Conservation (phyloP, 148 eudicot genomes). For the Beta vulgaris region DNA sequence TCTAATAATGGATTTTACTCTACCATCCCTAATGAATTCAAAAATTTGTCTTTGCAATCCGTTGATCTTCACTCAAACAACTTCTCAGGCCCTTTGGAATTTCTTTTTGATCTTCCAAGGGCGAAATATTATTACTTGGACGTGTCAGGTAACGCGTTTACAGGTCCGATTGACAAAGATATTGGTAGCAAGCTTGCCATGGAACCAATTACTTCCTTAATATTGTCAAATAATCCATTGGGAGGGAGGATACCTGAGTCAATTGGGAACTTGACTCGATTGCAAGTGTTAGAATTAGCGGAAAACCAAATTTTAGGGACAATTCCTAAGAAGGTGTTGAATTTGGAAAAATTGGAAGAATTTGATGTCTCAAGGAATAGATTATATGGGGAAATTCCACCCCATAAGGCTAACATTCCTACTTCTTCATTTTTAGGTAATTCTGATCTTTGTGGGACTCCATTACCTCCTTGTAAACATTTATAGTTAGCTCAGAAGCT, state of each 20-base stretch:
- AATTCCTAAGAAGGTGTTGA: constrained; percentile 48
- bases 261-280: constrained; percentile 41
- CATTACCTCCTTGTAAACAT: constrained; percentile 64
- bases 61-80: constrained; percentile 63
- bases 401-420: constrained; percentile 44
- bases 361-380: constrained; percentile 60
- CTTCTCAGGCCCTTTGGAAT: constrained; percentile 40
- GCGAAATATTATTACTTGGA: constrained; percentile 45
- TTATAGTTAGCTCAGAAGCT: too few relatives aligned
- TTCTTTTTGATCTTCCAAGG: constrained; percentile 36
- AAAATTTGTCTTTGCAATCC: constrained; percentile 33
- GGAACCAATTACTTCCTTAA: constrained; percentile 39
- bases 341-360: constrained; percentile 33
- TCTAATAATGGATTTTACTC: constrained; percentile 56
- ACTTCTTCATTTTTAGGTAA: constrained; percentile 53
- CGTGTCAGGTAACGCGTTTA: constrained; percentile 48
- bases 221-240: constrained; percentile 56
- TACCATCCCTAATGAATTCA: constrained; percentile 47
- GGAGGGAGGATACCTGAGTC: constrained; percentile 56
- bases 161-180: constrained; percentile 40
- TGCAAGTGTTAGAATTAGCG: constrained; percentile 37
- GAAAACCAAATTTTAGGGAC: constrained; percentile 32
- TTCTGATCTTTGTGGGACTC: constrained; percentile 69
- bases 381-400: constrained; percentile 60
- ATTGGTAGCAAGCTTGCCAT: constrained; percentile 38